phyloP scores from a whole-genome alignment of 352 stramenopile genomes.

The Globisporangium echinulatum region DNA sequence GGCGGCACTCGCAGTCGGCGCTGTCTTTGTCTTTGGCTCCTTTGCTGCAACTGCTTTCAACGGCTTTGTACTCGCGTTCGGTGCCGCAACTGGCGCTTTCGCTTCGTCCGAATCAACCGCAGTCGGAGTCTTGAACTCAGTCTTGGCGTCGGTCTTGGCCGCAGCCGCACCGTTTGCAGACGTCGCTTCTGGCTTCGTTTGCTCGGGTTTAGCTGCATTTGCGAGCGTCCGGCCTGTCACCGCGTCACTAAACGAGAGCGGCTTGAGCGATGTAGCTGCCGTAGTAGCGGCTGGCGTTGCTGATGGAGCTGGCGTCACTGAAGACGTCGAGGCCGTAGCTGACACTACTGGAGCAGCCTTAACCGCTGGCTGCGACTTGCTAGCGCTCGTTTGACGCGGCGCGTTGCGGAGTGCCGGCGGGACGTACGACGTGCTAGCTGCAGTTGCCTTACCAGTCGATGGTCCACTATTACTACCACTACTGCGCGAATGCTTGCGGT shows the following conservation, averaged over 20 bases:
- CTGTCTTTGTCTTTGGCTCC: not conserved
- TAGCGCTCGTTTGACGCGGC: conserved; percentile 31
- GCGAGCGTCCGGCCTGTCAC: conserved; percentile 37
- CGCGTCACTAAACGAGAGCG: conserved; percentile 67
- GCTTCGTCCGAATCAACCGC: not conserved
- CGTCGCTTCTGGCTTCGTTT: conserved; percentile 1
- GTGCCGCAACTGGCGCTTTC: not conserved
- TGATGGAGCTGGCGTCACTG: conserved; percentile 2
- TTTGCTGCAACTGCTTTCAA: conserved; percentile 8
- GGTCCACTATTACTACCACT: too few species aligned
- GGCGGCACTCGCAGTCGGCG: not conserved
- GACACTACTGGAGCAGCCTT: not conserved
- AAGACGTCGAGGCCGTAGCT: not conserved
- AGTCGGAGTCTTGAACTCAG: not conserved
- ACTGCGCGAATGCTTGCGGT: conserved; percentile 24
- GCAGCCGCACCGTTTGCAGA: not conserved
- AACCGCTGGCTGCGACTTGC: conserved; percentile 14
- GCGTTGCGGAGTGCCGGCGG: conserved; percentile 56
- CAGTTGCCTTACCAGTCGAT: not conserved
- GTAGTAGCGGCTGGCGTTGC: conserved; percentile 8
- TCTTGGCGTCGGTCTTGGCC: not conserved
- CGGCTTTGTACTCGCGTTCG: conserved; percentile 4
- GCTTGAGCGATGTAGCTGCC: conserved; percentile 21
- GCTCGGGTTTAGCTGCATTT: conserved; percentile 7
- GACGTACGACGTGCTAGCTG: conserved; percentile 40